A percentile compares a stretch with the other conserved stretches of the same genome.
phyloP scores from a whole-genome alignment of 345 rosid species.

The Heritiera fomes region DNA sequence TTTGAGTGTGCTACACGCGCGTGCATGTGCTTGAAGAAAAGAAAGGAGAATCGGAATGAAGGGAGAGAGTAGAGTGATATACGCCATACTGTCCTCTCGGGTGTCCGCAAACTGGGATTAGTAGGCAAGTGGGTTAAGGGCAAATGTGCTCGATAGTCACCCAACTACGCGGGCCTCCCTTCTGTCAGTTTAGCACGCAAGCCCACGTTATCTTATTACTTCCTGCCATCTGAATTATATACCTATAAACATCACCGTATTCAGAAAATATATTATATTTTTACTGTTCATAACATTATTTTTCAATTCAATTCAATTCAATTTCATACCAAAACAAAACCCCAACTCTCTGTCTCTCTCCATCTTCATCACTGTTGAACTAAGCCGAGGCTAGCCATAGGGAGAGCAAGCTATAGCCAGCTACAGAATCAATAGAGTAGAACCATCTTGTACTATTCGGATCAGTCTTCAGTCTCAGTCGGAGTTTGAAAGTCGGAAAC shows the following conservation, averaged over 20 bases:
- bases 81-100: conserved; percentile 37
- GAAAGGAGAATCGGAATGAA: background rate
- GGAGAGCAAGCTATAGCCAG: background rate
- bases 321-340: background rate
- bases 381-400: background rate
- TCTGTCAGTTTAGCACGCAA: conserved; percentile 41
- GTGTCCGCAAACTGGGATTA: conserved; percentile 35
- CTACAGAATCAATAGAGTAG: background rate
- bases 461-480: background rate
- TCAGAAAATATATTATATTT: background rate
- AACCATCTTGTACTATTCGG: too few species aligned
- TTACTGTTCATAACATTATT: background rate
- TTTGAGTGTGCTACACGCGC: background rate
- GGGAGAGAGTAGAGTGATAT: conserved; percentile 1
- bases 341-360: background rate
- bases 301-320: too few species aligned
- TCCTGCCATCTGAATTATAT: conserved; percentile 24
- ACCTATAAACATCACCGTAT: background rate
- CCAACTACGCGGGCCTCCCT: conserved; percentile 37
- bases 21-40: background rate
- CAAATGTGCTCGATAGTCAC: conserved; percentile 34
- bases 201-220: conserved; percentile 44
- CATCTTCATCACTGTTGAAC: background rate
- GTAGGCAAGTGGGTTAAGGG: conserved; percentile 39
- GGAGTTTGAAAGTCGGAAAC: background rate